Evolutionary conservation across 306 rosid genomes (phyloP), one percentile per base, ranked within the genome.

Genomic region (Medicago lupulina): DNA sequence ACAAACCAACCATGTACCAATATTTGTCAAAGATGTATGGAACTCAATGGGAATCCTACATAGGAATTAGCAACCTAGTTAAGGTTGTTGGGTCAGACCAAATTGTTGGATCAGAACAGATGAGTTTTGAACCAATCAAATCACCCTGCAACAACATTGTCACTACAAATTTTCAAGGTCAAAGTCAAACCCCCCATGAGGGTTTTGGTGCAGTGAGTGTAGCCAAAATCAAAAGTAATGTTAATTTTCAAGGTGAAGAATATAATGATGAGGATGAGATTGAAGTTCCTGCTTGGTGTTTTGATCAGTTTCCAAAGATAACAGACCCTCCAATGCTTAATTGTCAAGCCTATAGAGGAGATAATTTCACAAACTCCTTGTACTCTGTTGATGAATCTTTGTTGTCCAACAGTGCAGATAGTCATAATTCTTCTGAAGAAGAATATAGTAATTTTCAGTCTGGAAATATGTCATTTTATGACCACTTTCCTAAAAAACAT

Each of bases 301-400:
- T 71, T 70, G 81, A 74, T 44, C 28, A 78, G 43, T 54, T 78
- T 59, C 83, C 81, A 46, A 66, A 55, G 46, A 40, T 51, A 55
- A 75, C 40, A 54, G 54, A 74, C 73, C 79, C 49, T 16, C 71
- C 21, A 6, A 23, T 76, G 64, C 0, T 43, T 64, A 71, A 68
- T 61, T n/a, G 49, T 39, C 71, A 72, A 76, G 75, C 75, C 13
- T 77, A 73, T 47, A 83, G 65, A 12, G 51, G 15, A 34, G 80
- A 77, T 61, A 63, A 67, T 71, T 80, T 78, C 51, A 61, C 78
- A 16, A 59, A 39, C 73, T 70, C 85, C 15, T 77, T 81, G 72
- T 71, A 75, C 43, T 72, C 81, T 2, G 61, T 74, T 64, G 79
- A 71, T 58, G 79, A 78, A 38, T 78, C 85, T 64, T 78, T 78